These are phyloP conservation scores for Senna tora DNA, from an alignment of 306 rosid species.

Conservation along the genomic window DNA sequence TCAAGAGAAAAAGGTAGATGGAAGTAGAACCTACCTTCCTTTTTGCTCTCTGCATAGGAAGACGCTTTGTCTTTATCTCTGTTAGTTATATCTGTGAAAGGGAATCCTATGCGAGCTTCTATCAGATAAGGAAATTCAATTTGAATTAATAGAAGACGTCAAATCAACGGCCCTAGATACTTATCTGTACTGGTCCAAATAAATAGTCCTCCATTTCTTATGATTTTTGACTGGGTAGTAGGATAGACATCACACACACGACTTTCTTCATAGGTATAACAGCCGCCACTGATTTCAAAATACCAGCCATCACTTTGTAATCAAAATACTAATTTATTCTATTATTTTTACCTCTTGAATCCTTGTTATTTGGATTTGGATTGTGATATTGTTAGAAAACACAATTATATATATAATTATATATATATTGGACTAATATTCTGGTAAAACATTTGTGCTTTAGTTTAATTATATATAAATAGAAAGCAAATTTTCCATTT, in stretches of 20 bases:
- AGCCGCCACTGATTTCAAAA: slow-evolving; percentile 12
- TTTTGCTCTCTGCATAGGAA: background rate
- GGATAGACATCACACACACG: background rate
- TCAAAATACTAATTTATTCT: background rate
- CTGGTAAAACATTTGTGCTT: no score
- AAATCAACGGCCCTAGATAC: background rate
- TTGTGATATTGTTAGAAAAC: background rate
- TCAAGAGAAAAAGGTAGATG: background rate
- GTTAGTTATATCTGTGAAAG: background rate
- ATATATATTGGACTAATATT: no score
- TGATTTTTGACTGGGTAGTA: background rate
- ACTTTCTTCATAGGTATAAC: slow-evolving; percentile 14
- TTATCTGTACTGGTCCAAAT: background rate
- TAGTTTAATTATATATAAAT: background rate
- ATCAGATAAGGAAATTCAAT: background rate
- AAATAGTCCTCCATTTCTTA: background rate
- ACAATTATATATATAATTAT: no score
- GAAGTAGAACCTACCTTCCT: background rate
- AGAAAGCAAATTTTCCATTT: background rate
- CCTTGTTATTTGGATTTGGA: background rate
- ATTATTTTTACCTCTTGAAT: background rate
- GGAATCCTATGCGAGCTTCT: background rate
- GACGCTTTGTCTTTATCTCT: background rate
- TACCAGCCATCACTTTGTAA: background rate
- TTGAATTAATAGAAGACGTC: background rate